Conservation (phyloP, 1,284 basidiomycete genomes). For the Mycocalia duriaeana region DNA sequence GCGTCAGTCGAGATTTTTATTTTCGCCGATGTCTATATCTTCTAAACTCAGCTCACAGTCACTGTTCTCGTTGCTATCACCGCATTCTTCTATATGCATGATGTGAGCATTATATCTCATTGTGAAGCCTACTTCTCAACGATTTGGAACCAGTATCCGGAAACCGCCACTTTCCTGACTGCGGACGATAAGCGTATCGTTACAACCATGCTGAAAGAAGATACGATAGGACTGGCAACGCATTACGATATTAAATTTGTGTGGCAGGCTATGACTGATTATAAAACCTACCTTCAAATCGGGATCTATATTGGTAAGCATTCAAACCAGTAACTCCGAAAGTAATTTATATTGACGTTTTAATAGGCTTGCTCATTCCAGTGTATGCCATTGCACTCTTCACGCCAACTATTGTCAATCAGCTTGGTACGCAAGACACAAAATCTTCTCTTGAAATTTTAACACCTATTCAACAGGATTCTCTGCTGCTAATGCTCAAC, state of each 20-base stretch:
- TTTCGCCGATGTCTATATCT: neutral
- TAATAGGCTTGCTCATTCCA: constrained; percentile 38
- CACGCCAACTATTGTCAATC: constrained; percentile 49
- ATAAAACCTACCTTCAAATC: constrained; percentile 37
- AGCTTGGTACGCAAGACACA: constrained; percentile 31
- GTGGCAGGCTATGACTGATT: constrained; percentile 31
- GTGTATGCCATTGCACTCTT: constrained; percentile 58
- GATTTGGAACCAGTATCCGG: constrained; percentile 36
- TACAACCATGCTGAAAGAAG: constrained; percentile 33
- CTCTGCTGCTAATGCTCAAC: constrained; percentile 50
- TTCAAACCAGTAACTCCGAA: too few species aligned
- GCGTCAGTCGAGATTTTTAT: neutral
- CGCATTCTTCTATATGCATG: constrained; percentile 33
- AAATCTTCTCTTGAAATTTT: too few species aligned
- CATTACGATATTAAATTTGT: constrained; percentile 32
- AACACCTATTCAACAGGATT: constrained; percentile 35
- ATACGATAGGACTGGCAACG: constrained; percentile 29
- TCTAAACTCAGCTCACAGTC: constrained; percentile 20
- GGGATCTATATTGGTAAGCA: constrained; percentile 40
- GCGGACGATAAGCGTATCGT: constrained; percentile 30
- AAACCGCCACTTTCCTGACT: constrained; percentile 41
- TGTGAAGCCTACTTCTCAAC: neutral
- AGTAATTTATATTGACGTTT: too few species aligned
- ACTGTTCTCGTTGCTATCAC: constrained; percentile 29
- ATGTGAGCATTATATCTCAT: constrained; percentile 29